Conservation (phyloP, 2,329 filamentous ascomycete species). For the Gremmenia infestans region DNA sequence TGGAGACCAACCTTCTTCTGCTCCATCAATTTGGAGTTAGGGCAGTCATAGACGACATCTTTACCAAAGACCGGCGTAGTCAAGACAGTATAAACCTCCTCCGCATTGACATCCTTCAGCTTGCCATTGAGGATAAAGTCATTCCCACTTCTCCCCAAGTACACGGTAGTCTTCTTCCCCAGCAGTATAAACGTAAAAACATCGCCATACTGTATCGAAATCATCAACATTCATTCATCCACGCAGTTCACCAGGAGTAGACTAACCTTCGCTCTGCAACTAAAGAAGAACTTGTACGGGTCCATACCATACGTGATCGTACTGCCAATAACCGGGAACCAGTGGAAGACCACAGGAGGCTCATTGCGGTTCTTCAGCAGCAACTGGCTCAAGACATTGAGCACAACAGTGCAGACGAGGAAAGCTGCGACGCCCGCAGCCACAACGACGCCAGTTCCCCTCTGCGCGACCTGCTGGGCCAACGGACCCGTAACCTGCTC, state of each 20-base stretch:
- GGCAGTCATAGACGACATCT: conserved; percentile 87
- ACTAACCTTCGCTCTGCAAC: conserved; percentile 66
- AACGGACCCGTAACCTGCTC: conserved; percentile 26
- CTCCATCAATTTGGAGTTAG: conserved; percentile 89
- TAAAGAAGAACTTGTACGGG: conserved; percentile 79
- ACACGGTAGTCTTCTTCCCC: conserved; percentile 85
- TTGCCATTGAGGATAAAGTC: conserved; percentile 92
- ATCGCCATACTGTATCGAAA: conserved; percentile 64
- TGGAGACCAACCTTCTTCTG: conserved; percentile 70
- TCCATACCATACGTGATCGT: conserved; percentile 95
- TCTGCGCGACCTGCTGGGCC: conserved; percentile 26
- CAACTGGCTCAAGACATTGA: conserved; percentile 78
- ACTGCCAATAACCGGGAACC: conserved; percentile 79
- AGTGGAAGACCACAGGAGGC: conserved; percentile 76
- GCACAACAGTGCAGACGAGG: conserved; percentile 53
- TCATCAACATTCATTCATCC: conserved; percentile 9
- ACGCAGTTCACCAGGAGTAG: conserved; percentile 32
- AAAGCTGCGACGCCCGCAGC: conserved; percentile 31
- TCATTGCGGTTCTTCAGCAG: conserved; percentile 78
- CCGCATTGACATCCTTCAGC: conserved; percentile 81
- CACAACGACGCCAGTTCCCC: conserved; percentile 24
- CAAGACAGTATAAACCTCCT: conserved; percentile 82
- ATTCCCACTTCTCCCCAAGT: conserved; percentile 75
- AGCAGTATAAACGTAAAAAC: conserved; percentile 86
- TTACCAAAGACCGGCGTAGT: conserved; percentile 70